A percentile compares a stretch with the other conserved stretches of the same genome.
Conservation (phyloP, 176 grass and related monocot species). For the Aegilops tauschii region DNA sequence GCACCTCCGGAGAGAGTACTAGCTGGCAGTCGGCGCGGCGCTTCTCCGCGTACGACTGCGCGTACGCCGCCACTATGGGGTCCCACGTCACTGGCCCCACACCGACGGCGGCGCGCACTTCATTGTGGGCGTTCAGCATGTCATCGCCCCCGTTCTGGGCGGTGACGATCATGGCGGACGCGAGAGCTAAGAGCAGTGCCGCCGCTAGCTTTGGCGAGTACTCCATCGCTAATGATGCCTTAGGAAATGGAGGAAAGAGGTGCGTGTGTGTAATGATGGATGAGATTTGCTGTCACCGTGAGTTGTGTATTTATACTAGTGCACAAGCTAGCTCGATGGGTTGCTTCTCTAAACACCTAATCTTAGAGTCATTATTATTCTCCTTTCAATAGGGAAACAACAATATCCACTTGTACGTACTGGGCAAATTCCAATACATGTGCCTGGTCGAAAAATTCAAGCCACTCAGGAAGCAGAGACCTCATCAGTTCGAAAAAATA, state of each 20-base stretch:
- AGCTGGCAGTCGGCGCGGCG: not conserved
- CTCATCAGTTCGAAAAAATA: too few relatives aligned
- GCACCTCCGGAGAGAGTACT: not conserved
- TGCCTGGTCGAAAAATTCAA: not conserved
- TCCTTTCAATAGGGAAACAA: not conserved
- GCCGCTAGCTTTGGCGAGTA: not conserved
- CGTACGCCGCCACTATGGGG: not conserved
- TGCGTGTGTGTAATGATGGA: not conserved
- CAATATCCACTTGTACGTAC: not conserved
- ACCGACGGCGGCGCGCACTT: not conserved
- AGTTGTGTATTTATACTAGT: not conserved
- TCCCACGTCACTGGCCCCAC: not conserved
- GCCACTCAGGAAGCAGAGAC: not conserved
- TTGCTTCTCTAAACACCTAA: not conserved
- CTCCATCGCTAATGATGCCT: not conserved
- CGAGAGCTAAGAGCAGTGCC: not conserved
- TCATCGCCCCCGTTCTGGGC: constrained; percentile 39
- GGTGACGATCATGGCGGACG: not conserved
- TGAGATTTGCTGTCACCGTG: not conserved
- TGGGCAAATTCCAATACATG: not conserved
- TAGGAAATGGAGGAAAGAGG: not conserved
- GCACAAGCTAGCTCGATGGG: not conserved
- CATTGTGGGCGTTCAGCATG: constrained; percentile 41
- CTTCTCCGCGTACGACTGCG: constrained; percentile 27
- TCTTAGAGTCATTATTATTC: not conserved